Base-by-base conservation (phyloP, 306 rosid genomes). In the Acacia confusa region DNA sequence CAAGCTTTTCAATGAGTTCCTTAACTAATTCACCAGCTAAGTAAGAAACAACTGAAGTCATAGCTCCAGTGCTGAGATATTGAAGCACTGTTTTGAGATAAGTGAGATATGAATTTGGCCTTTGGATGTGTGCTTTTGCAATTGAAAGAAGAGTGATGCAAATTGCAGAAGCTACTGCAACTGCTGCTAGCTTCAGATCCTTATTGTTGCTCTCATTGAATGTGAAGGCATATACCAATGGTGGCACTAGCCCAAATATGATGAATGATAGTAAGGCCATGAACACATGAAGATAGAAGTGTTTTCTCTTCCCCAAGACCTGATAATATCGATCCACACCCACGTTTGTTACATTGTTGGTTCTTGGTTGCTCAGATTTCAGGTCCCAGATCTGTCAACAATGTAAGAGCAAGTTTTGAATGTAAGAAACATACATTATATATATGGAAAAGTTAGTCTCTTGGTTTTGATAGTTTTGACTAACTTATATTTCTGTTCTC, bases 101-200 rank as follows among this genome's bases (percentile, higher is more conserved):
- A 40, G 53, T 83, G 14, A 28, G 15, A 76, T 63, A 86, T 27
- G 65, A 78, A 27, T n/a, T 83, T 72, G 91, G 82, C 50, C 68
- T 88, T 70, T 89, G 81, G 63, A 45, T 84, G 69, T 89, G 53
- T 27, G 94, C 92, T 79, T 91, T 94, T 22, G 84, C 89, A 41
- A 87, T 11, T 17, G 97, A 89, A 78, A 92, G 97, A 52, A 94
- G 17, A 69, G 78, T 82, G 77, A 94, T 86, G 87, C 97, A 90
- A 9, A 89, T 0, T 9, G 93, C 76, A 80, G 97, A 94, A 70
- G 94, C 93, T 70, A 50, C 91, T 6, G 91, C 97, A 69, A 89
- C 94, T 43, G 89, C 97, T 47, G 89, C 97, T 4, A 92, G 73
- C 91, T 92, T 92, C 45, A 87, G 80, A 81, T 91, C 91, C 70